Percentiles rank a stretch among this genome's conserved stretches.
Conservation (phyloP, 495 filamentous ascomycete genomes). For the Beverwykella pulmonaria region DNA sequence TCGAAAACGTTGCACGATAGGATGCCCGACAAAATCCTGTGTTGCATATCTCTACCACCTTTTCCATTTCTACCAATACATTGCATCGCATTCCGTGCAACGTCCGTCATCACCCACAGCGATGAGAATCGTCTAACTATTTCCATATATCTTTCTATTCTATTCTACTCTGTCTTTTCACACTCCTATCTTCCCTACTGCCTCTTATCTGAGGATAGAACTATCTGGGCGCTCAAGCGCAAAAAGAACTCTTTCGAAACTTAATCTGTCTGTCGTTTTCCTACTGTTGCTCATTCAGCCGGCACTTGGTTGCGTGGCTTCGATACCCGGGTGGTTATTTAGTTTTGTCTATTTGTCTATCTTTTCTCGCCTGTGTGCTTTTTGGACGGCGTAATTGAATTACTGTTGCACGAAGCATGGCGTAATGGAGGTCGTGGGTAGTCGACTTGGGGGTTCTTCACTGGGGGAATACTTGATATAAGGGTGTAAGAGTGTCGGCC, state of each 20-base stretch:
- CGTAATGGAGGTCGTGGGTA: no score
- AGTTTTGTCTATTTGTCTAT: no score
- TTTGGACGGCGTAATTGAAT: no score
- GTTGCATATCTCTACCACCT: background rate
- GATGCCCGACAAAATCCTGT: background rate
- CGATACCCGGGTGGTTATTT: background rate
- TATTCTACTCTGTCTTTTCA: background rate
- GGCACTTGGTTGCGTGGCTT: background rate
- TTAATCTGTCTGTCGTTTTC: slow-evolving; percentile 4
- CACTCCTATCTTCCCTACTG: background rate
- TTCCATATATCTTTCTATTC: background rate
- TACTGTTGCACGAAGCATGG: no score
- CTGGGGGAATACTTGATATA: no score
- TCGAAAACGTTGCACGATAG: slow-evolving; percentile 3
- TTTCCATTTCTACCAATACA: background rate
- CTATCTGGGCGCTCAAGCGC: slow-evolving; percentile 19
- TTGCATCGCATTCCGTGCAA: no score
- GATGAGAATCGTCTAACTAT: no score
- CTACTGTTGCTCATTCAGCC: background rate
- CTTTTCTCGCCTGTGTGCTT: no score
- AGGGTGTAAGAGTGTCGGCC: no score
- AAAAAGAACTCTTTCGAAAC: slow-evolving; percentile 7
- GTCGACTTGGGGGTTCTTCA: no score
- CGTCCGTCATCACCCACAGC: no score
- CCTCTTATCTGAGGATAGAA: background rate